Evolutionary conservation across 2,329 filamentous ascomycete species (phyloP), one percentile per base, ranked within the genome.

Genomic region (Orbilia quercus): DNA sequence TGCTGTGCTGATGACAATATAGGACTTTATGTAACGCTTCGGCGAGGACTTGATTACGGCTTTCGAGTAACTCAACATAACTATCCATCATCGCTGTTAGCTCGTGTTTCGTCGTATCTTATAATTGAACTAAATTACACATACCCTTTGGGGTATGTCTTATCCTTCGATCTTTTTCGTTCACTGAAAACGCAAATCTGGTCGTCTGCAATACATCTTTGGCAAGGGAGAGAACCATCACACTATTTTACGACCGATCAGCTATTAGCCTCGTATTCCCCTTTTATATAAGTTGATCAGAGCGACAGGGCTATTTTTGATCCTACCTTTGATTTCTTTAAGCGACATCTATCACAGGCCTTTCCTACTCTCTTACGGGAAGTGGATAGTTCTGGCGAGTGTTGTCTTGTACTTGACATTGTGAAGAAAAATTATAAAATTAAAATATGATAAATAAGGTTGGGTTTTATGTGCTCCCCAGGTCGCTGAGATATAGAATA

Each of bases 341-440:
- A 71, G 22, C 66, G 66, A 53, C 66, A 71, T 53, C 66, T 71
- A 22, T 71, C 66, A 34, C 66, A 71, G 38, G 66, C 66, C 57
- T 71, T 71, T 25, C 66, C 66, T 23, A 71, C 66, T 53, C 66
- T 71, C 66, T 71, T 71, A 47, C 66, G 42, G 50, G 66, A 71
- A 4, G 66, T 57, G 50, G 66, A 57, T 53, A 71, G 45, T 23
- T 71, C 66, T 28, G 66, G 66, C 28, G 66, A 71, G 53, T 71
- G 58, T 54, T 71, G 66, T 28, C 66, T 71, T 64, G 66, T 71
- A 58, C 66, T 64, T 44, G 66, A 71, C 66, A 71, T 71, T 63
- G 25, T 64, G 38, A 45, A 36, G n/a, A 23, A 22, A 42, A 51
- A 34, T 14, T 57, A 45, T 40, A 28, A 16, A 44, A 5, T 34